Conservation (phyloP, 2,329 filamentous ascomycete species). For the Colletotrichum cereale region DNA sequence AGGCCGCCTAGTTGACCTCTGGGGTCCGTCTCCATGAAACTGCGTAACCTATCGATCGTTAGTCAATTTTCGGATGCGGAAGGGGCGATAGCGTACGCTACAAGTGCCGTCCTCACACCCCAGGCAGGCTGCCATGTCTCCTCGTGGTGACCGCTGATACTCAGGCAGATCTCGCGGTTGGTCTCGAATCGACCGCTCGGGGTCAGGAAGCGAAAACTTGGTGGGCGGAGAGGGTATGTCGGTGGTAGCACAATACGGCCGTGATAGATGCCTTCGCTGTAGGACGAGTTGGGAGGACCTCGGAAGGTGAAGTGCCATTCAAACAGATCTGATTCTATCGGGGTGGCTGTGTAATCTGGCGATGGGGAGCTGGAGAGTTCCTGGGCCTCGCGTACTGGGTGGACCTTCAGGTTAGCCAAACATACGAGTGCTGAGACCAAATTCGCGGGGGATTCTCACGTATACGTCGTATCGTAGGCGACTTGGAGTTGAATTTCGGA, state of each 20-base stretch:
- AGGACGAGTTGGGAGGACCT: constrained; percentile 85
- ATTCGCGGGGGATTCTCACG: constrained; percentile 60
- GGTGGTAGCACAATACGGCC: constrained; percentile 93
- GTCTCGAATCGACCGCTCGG: constrained; percentile 94
- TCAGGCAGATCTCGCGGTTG: constrained; percentile 96
- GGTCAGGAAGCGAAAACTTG: constrained; percentile 95
- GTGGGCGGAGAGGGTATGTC: constrained; percentile 90
- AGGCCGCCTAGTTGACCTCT: constrained; percentile 91
- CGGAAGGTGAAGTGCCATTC: constrained; percentile 99
- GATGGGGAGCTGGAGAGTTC: constrained; percentile 86
- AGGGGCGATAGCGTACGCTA: constrained; percentile 57
- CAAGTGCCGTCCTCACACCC: constrained; percentile 91
- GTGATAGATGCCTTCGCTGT: constrained; percentile 89
- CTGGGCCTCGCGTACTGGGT: constrained; percentile 85
- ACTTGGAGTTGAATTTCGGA: constrained; percentile 76
- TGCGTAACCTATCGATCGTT: constrained; percentile 67
- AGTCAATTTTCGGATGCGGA: not conserved
- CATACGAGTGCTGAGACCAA: constrained; percentile 8
- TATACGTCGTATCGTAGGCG: constrained; percentile 87
- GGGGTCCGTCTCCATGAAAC: constrained; percentile 93
- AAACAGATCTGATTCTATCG: constrained; percentile 90
- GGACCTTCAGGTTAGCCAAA: not conserved
- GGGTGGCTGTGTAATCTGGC: constrained; percentile 85
- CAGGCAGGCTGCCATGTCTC: constrained; percentile 99
- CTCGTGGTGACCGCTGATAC: constrained; percentile 94